Base-by-base conservation (phyloP, 768 basidiomycete species). In the Leccinum subgranulosum region DNA sequence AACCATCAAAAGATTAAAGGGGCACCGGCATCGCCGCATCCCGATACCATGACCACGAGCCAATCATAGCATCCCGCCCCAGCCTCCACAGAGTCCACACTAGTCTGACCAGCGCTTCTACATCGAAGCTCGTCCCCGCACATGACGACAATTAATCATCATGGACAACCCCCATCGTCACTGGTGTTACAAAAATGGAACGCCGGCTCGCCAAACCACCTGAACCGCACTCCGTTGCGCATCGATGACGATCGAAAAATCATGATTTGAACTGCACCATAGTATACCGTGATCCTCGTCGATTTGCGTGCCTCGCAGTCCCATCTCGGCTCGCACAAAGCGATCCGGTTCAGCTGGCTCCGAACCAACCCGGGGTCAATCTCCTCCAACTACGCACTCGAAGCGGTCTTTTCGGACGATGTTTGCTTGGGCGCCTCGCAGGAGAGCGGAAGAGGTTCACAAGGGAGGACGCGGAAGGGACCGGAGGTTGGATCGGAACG, bases 291-390 rank as follows among this genome's bases (percentile, higher is more conserved):
- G 19, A 5, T 19, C 17, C 19, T n/a, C 41, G 19, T 19, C 10
- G 19, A 43, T 19, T 10, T 41, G n/a, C n/a, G 2, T 19, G n/a
- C 10, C 39, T 41, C 17, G n/a, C n/a, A n/a, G n/a, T 41, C n/a
- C n/a, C 39, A n/a, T 41, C 39, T 10, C 9, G n/a, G 10, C 9
- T 41, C 9, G 11, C 68, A 56, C 36, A 71, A 61, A 48, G 8
- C 34, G 2, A 57, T 71, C 39, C 56, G 70, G 36, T 57, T 71
- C 29, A 29, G 57, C 3, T 65, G 61, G 14, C 61, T 73, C 39
- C 62, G 61, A 47, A 39, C 53, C 14, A 64, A 73, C 33, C 62
- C 64, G 1, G 51, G 56, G 10, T 57, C 57, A 1, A 71, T 73
- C 29, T 4, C 4, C 2, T 68, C 72, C 27, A 68, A 31, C 25